Conservation (phyloP, 768 basidiomycete genomes). For the Lactarius psammicola region DNA sequence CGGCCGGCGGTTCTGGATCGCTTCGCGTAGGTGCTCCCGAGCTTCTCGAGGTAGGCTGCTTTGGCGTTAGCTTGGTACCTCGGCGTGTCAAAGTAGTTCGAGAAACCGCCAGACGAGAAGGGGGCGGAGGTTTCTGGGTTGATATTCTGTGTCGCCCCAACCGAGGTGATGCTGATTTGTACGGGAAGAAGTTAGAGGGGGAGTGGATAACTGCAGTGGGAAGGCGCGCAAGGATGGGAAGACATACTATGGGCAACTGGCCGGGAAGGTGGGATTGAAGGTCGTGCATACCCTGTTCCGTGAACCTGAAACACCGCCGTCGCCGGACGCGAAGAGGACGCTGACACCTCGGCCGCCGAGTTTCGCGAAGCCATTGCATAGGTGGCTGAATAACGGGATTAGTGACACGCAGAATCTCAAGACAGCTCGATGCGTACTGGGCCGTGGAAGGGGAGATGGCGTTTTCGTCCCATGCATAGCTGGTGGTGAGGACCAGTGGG, state of each 20-base stretch:
- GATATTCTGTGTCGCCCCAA: constrained; percentile 37
- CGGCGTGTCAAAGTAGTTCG: constrained; percentile 36
- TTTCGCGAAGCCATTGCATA: constrained; percentile 39
- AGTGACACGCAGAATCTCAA: not conserved
- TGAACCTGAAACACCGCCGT: constrained; percentile 39
- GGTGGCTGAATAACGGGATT: constrained; percentile 26
- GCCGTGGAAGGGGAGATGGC: no score
- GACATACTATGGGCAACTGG: constrained; percentile 38
- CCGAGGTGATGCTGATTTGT: constrained; percentile 32
- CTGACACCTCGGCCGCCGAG: constrained; percentile 40
- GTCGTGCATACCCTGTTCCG: constrained; percentile 32
- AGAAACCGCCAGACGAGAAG: constrained; percentile 41
- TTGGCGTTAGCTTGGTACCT: constrained; percentile 43
- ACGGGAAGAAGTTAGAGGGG: no score
- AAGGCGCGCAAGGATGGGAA: not conserved
- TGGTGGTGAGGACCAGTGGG: constrained; percentile 16
- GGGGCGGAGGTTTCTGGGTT: constrained; percentile 35
- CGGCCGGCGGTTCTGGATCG: constrained; percentile 40
- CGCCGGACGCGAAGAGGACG: constrained; percentile 42
- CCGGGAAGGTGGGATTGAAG: constrained; percentile 40
- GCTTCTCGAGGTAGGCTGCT: constrained; percentile 37
- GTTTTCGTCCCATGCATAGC: no score
- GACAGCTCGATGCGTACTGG: not conserved
- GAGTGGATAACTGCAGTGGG: no score
- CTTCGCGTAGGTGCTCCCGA: constrained; percentile 35